These are phyloP conservation scores for Phoma sp. DNA, from an alignment of 2,329 filamentous ascomycete species.

Conservation along the genomic window DNA sequence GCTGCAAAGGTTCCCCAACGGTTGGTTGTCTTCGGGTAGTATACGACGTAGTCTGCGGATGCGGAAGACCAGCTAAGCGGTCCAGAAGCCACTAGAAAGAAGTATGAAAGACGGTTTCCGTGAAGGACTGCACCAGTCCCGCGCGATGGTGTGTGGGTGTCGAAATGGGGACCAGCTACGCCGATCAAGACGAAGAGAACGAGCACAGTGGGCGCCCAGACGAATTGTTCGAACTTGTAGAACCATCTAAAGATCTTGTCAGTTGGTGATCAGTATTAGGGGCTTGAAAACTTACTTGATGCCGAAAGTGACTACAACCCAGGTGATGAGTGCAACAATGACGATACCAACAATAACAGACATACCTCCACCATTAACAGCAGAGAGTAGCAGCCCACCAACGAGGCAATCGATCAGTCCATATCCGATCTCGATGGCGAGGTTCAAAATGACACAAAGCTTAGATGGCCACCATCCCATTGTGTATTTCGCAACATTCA, in stretches of 20 bases:
- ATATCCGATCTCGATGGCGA: conserved; percentile 65
- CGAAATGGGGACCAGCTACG: conserved; percentile 55
- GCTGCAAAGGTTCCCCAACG: conserved; percentile 60
- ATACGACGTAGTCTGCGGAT: conserved; percentile 70
- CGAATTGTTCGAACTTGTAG: conserved; percentile 34
- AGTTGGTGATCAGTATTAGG: neutral
- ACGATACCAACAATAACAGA: conserved; percentile 66
- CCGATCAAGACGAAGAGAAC: conserved; percentile 38
- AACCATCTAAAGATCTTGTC: conserved; percentile 18
- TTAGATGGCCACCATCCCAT: conserved; percentile 71
- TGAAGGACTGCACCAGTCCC: conserved; percentile 58
- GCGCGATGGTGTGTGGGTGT: conserved; percentile 56
- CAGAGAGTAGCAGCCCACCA: conserved; percentile 66
- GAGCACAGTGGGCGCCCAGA: conserved; percentile 33
- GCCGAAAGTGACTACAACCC: conserved; percentile 33
- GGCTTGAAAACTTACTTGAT: conserved; percentile 10
- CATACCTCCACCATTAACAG: conserved; percentile 62
- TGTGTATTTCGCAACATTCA: conserved; percentile 58
- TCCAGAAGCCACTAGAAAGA: conserved; percentile 69
- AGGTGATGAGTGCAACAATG: conserved; percentile 54
- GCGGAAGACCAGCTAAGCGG: conserved; percentile 66
- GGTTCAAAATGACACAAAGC: conserved; percentile 60
- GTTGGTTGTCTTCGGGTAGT: conserved; percentile 62
- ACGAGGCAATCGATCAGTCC: conserved; percentile 65
- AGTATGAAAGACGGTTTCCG: conserved; percentile 68